These are phyloP conservation scores for Mortierella antarctica DNA, from an alignment of 192 early-diverging fungal genomes.

Conservation along the genomic window DNA sequence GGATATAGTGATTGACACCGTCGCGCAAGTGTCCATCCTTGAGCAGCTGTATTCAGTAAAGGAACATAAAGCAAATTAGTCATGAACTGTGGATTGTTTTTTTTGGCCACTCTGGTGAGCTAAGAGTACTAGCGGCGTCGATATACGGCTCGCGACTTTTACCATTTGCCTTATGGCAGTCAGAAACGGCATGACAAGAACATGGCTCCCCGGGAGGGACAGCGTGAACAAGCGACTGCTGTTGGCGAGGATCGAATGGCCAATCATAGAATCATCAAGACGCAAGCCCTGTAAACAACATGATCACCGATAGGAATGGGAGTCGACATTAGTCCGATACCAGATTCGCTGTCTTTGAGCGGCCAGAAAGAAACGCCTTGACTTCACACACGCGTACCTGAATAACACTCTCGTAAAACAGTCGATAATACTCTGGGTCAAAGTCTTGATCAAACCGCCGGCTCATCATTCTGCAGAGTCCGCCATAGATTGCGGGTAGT, in stretches of 20 bases:
- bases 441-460: slow-evolving; percentile 75
- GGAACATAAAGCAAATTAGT: slow-evolving; percentile 57
- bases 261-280: slow-evolving; percentile 65
- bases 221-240: slow-evolving; percentile 73
- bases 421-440: slow-evolving; percentile 63
- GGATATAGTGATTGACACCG: slow-evolving; percentile 50
- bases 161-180: slow-evolving; percentile 71
- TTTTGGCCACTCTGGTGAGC: slow-evolving; percentile 33
- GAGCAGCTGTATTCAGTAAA: slow-evolving; percentile 53
- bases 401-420: slow-evolving; percentile 78
- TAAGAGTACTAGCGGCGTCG: slow-evolving; percentile 4
- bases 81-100: slow-evolving; percentile 57
- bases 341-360: too few species aligned
- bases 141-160: slow-evolving; percentile 23
- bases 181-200: slow-evolving; percentile 74
- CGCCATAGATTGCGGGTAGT: slow-evolving; percentile 71
- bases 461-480: slow-evolving; percentile 82
- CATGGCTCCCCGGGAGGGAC: slow-evolving; percentile 72
- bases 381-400: slow-evolving; percentile 63
- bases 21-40: slow-evolving; percentile 35
- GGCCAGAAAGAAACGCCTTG: too few species aligned
- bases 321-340: not conserved
- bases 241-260: slow-evolving; percentile 75
- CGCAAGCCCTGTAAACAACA: slow-evolving; percentile 61
- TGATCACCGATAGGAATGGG: not conserved